Conservation (phyloP, 2,329 filamentous ascomycete species). For the Metarhizium album region DNA sequence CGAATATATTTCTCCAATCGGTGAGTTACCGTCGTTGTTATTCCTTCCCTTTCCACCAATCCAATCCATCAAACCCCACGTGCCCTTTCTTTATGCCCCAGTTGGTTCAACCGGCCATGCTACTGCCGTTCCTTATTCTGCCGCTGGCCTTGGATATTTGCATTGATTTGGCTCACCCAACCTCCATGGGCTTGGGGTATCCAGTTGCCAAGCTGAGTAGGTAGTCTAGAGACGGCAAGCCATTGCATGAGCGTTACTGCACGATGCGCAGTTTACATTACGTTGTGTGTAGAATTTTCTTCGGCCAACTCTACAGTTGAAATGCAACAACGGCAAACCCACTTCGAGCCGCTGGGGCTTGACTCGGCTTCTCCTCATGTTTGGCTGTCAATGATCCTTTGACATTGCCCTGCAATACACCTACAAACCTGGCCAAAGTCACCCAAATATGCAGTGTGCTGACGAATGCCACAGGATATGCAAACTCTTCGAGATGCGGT, state of each 20-base stretch:
- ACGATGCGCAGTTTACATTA: too few species aligned
- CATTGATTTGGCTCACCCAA: neutral
- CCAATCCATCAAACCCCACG: constrained; percentile 22
- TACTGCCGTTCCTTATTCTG: neutral
- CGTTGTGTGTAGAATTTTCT: too few species aligned
- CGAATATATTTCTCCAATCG: constrained; percentile 43
- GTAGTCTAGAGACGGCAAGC: neutral
- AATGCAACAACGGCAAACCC: neutral
- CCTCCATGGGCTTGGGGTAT: neutral
- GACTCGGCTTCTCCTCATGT: neutral
- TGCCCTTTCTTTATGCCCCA: constrained; percentile 29
- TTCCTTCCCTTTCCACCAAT: neutral
- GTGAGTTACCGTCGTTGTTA: constrained; percentile 28
- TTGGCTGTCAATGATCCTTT: neutral
- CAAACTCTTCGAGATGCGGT: constrained; percentile 39
- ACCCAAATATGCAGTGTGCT: neutral
- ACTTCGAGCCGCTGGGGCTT: neutral
- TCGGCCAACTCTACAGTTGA: too few species aligned
- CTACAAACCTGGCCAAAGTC: neutral
- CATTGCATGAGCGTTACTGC: neutral
- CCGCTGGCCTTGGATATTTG: neutral
- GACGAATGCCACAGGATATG: constrained; percentile 31
- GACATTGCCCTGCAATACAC: neutral
- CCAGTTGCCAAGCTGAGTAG: neutral
- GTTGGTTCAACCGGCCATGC: constrained; percentile 19